Evolutionary conservation across 1,139 yeast species (phyloP), one percentile per base, ranked within the genome.

Genomic region (Pichia sp.): DNA sequence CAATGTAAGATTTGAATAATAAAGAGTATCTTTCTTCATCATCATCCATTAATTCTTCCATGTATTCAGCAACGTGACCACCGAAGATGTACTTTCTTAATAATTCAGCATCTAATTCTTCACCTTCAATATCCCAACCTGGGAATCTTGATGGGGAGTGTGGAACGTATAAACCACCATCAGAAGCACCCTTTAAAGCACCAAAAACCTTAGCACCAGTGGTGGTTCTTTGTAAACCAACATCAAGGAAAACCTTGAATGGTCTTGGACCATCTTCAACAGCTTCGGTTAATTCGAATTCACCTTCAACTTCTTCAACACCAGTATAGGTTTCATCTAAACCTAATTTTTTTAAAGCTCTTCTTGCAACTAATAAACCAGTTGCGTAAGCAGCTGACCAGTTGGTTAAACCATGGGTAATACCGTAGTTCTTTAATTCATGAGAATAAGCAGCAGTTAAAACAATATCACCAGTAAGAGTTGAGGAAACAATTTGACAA

Each of bases 81-180:
- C 96, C 99, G 74, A 91, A 87, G 83, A 93, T 93, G 96, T 95
- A 91, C 51, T 59, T 56, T 60, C 98, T 90, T 78, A 95, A 87
- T 68, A 84, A 78, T 74, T 95, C 99, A 70, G 97, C 90, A 73
- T 93, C 99, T 72, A 95, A 85, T 80, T 93, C 99, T 81, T 91
- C 96, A 69, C 87, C 73, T 82, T 93, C 99, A 71, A 91, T 87
- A 79, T 93, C 99, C 95, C 93, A 93, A 81, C 99, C 99, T 78
- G 99, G 99, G 96, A 91, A 93, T 87, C 99, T 91, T 85, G 91
- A 91, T 73, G 96, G 87, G 68, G 96, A 89, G 91, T 93, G 99
- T 67, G 99, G 99, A 73, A 93, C 83, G 91, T 87, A 89, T 72
- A 93, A 83, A 71, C 99, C 99, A 87, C 99, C 99, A 76, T 93